phyloP scores from a whole-genome alignment of 2,329 filamentous ascomycete species.

The Helminthosporium solani region DNA sequence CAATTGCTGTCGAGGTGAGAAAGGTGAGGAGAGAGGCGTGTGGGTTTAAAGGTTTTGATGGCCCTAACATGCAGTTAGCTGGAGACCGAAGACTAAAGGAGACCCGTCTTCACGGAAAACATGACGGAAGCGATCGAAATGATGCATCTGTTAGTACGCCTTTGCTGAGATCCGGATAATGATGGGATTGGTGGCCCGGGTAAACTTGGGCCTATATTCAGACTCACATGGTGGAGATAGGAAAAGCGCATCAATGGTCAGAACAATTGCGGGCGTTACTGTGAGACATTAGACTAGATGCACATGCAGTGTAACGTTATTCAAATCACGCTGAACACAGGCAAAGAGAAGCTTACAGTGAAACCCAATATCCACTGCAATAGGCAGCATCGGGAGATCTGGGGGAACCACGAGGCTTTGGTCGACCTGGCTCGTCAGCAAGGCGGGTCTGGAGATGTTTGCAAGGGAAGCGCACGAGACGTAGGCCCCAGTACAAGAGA shows the following conservation, averaged over 20 bases:
- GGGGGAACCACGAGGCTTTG: conserved; percentile 13
- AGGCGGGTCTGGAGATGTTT: not conserved
- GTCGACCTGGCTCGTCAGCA: conserved; percentile 22
- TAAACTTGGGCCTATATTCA: no score
- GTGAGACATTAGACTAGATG: conserved; percentile 27
- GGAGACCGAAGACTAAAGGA: not conserved
- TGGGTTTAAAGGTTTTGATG: conserved; percentile 51
- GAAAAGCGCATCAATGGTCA: conserved; percentile 65
- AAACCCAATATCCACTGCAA: conserved; percentile 51
- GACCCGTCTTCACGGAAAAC: not conserved
- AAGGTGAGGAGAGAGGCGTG: conserved; percentile 58
- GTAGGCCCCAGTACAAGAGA: conserved; percentile 71
- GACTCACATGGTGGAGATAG: conserved; percentile 65
- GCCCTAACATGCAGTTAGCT: conserved; percentile 26
- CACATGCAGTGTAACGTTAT: not conserved
- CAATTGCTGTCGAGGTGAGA: conserved; percentile 58
- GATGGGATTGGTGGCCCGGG: no score
- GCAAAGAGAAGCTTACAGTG: conserved; percentile 18
- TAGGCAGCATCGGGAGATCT: conserved; percentile 32
- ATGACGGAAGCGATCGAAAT: no score
- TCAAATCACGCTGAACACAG: not conserved
- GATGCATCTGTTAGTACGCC: no score
- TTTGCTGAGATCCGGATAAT: not conserved
- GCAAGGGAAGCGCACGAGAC: conserved; percentile 34
- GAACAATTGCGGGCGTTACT: conserved; percentile 59